Evolutionary conservation across 2,329 filamentous ascomycete genomes (phyloP), one percentile per base, ranked within the genome.

Genomic region (Diaporthe citri): DNA sequence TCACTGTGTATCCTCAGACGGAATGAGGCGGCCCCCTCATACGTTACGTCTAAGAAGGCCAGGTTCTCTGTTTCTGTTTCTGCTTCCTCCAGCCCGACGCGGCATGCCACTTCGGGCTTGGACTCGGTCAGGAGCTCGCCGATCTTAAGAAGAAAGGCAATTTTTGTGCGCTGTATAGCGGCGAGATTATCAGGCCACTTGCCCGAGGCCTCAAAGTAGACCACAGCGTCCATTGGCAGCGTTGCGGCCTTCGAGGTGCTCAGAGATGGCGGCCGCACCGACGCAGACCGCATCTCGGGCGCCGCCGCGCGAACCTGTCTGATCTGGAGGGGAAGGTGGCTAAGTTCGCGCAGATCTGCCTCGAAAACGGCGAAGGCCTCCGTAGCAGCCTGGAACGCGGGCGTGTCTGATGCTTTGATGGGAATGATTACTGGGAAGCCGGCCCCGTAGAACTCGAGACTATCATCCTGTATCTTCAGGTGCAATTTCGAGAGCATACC

Each of bases 111-210:
- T 56, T 89, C 87, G 36, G 79, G 74, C 52, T 92, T 90, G 3
- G 87, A 84, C 25, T 90, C 88, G 72, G 90, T 88, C 2, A 99
- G 85, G 3, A 95, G 88, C 70, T 93, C 91, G 67, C 92, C 91
- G 74, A 98, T 92, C 79, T 92, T 90, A 4, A 98, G 85, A 5
- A 97, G 87, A 81, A 99, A 97, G 4, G 97, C 97, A 52, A 97
- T 90, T 84, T 99, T 99, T 17, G 95, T 96, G 80, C 95, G 92
- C 82, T 99, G 97, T 73, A 98, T 98, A 7, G 96, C 96, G 4
- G 91, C 91, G 12, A 98, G 85, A 80, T 97, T 95, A 81, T 98
- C 96, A 0, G 97, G 97, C 97, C 97, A 99, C 78, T 95, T 93
- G 60, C 92, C 93, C 9, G 97, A 98, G 6, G 94, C 94, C 85